A percentile compares a stretch with the other conserved stretches of the same genome.
Conservation (phyloP, 306 rosid species). For the Castanea mollissima region DNA sequence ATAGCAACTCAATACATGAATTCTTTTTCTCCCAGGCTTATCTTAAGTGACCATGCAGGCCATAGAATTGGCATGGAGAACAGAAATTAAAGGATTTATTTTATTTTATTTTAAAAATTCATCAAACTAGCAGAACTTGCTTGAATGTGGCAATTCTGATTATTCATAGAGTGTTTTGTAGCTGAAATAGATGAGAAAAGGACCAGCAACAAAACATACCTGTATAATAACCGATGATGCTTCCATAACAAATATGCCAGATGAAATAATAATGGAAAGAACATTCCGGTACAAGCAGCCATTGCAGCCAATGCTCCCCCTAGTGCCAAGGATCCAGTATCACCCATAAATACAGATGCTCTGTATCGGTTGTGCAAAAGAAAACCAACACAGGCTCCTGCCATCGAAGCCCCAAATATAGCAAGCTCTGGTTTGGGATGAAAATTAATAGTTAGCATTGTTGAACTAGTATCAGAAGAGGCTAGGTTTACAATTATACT, state of each 20-base stretch:
- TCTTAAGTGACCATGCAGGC: no score
- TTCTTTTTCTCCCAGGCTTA: no score
- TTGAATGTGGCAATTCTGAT: neutral
- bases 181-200: neutral
- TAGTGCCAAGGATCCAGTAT: slow-evolving; percentile 85
- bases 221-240: slow-evolving; percentile 68
- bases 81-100: no score
- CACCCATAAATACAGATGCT: slow-evolving; percentile 91
- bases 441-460: slow-evolving; percentile 12
- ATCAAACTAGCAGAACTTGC: neutral
- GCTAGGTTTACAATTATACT: neutral
- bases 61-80: no score
- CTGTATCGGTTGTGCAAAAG: slow-evolving; percentile 87
- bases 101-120: neutral
- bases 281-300: slow-evolving; percentile 97
- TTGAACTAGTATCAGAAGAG: slow-evolving; percentile 3
- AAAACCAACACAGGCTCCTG: slow-evolving; percentile 98
- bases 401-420: slow-evolving; percentile 97
- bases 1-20: no score
- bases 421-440: slow-evolving; percentile 68
- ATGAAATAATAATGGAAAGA: slow-evolving; percentile 75
- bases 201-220: slow-evolving; percentile 39
- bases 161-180: neutral
- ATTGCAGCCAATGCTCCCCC: slow-evolving; percentile 95
- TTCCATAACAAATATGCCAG: slow-evolving; percentile 72